Evolutionary conservation across 148 eudicot genomes (phyloP).

Genomic region (Fagopyrum homotropicum): DNA sequence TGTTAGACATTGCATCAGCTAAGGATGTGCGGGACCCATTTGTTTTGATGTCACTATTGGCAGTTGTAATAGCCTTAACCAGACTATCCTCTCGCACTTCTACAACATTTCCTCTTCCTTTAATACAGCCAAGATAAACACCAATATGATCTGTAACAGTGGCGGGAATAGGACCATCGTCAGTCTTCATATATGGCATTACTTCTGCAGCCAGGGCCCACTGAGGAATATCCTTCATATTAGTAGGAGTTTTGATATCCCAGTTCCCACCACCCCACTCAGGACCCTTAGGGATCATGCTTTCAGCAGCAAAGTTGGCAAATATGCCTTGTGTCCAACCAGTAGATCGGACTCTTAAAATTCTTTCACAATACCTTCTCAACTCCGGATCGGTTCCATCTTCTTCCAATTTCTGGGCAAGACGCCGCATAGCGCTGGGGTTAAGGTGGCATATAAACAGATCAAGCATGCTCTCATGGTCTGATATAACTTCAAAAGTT

Average conservation of each 20-base stretch:
- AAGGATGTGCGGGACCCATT: slow-evolving; percentile 38
- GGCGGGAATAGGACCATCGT: slow-evolving; percentile 85
- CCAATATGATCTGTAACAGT: slow-evolving; percentile 90
- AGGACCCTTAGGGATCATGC: slow-evolving; percentile 96
- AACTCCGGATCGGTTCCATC: slow-evolving; percentile 77
- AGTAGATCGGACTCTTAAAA: slow-evolving; percentile 83
- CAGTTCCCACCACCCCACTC: slow-evolving; percentile 99
- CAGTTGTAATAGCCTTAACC: slow-evolving; percentile 62
- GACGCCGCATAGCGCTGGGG: slow-evolving; percentile 97
- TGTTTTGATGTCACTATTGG: slow-evolving; percentile 31
- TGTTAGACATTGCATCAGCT: slow-evolving; percentile 35
- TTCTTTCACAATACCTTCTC: slow-evolving; percentile 89
- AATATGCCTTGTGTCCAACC: slow-evolving; percentile 99
- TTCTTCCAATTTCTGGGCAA: slow-evolving; percentile 94
- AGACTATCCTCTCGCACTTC: slow-evolving; percentile 95
- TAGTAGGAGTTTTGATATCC: slow-evolving; percentile 90
- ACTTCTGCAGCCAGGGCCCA: slow-evolving; percentile 98
- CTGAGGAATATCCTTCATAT: slow-evolving; percentile 73
- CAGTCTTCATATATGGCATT: slow-evolving; percentile 94
- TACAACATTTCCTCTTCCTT: slow-evolving; percentile 82
- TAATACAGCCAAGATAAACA: slow-evolving; percentile 87
- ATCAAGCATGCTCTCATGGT: slow-evolving; percentile 94
- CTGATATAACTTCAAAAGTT: slow-evolving; percentile 89
- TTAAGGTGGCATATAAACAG: slow-evolving; percentile 93
- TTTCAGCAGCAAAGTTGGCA: slow-evolving; percentile 99